Conservation (phyloP, 2,329 filamentous ascomycete species). For the Berkeleyomyces basicola region DNA sequence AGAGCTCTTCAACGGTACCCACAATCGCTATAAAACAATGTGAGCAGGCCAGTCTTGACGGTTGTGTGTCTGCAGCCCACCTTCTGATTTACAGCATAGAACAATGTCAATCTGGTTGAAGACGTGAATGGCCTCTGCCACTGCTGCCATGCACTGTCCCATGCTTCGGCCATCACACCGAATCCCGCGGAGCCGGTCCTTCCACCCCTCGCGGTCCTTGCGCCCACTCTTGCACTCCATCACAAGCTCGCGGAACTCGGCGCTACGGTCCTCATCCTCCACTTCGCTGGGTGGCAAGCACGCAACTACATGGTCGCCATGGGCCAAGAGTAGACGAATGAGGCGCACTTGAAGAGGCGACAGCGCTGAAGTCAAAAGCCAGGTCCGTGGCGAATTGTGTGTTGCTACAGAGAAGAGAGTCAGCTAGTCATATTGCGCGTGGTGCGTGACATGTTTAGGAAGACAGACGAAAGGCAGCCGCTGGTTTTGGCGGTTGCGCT, state of each 20-base stretch:
- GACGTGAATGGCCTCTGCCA: conserved; percentile 68
- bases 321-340: conserved; percentile 64
- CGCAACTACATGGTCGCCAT: conserved; percentile 80
- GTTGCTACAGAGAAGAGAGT: conserved; percentile 29
- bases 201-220: conserved; percentile 61
- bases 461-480: conserved; percentile 9
- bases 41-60: neutral
- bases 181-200: conserved; percentile 53
- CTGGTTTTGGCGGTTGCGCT: neutral
- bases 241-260: conserved; percentile 66
- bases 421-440: neutral
- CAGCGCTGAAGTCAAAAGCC: conserved; percentile 78
- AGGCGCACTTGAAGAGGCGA: conserved; percentile 74
- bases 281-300: conserved; percentile 67
- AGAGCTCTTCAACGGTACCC: conserved; percentile 80
- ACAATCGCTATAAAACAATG: conserved; percentile 46
- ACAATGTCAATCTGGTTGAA: conserved; percentile 85
- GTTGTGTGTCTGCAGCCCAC: conserved; percentile 25
- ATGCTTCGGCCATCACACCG: conserved; percentile 45
- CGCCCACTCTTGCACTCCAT: conserved; percentile 46
- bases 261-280: conserved; percentile 56
- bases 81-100: conserved; percentile 76
- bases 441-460: neutral
- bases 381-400: conserved; percentile 65
- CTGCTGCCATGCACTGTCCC: conserved; percentile 64